A percentile compares a stretch with the other conserved stretches of the same genome.
Evolutionary conservation across 1,139 yeast genomes (phyloP).

Genomic region (Diutina catenulata): DNA sequence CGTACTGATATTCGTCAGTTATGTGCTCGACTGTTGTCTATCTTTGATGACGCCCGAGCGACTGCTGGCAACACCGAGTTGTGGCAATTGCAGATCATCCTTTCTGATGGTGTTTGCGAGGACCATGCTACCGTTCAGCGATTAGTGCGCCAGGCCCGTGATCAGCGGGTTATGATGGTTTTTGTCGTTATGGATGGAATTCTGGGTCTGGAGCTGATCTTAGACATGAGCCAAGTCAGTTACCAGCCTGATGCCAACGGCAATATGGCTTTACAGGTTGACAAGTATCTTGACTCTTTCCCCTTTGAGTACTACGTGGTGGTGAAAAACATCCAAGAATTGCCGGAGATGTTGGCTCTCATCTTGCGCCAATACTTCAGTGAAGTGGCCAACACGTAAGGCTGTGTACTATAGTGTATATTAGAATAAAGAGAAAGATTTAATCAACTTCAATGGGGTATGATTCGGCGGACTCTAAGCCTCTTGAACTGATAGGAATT

Average conservation of each 20-base stretch:
- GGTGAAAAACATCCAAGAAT: slow-evolving; percentile 76
- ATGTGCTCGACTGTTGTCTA: slow-evolving; percentile 57
- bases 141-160: slow-evolving; percentile 84
- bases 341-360: slow-evolving; percentile 84
- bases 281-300: slow-evolving; percentile 81
- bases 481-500: too few relatives aligned
- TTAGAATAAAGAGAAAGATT: not conserved
- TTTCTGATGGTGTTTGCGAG: slow-evolving; percentile 96
- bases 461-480: not conserved
- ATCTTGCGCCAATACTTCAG: slow-evolving; percentile 88
- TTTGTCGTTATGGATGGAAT: slow-evolving; percentile 91
- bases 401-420: not conserved
- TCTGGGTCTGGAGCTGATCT: slow-evolving; percentile 70
- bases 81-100: slow-evolving; percentile 89
- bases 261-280: slow-evolving; percentile 60
- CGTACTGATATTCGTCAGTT: slow-evolving; percentile 74
- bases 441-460: not conserved
- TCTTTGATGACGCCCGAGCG: slow-evolving; percentile 62
- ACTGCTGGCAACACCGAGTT: slow-evolving; percentile 43
- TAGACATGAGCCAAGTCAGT: slow-evolving; percentile 90
- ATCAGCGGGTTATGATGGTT: slow-evolving; percentile 86
- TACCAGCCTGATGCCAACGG: slow-evolving; percentile 64
- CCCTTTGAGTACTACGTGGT: slow-evolving; percentile 96
- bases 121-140: slow-evolving; percentile 76
- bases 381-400: slow-evolving; percentile 26